Percentiles rank a stretch among this genome's conserved stretches.
These are phyloP conservation scores for Metschnikowia aberdeeniae DNA, from an alignment of 805 yeast species.

Conservation along the genomic window DNA sequence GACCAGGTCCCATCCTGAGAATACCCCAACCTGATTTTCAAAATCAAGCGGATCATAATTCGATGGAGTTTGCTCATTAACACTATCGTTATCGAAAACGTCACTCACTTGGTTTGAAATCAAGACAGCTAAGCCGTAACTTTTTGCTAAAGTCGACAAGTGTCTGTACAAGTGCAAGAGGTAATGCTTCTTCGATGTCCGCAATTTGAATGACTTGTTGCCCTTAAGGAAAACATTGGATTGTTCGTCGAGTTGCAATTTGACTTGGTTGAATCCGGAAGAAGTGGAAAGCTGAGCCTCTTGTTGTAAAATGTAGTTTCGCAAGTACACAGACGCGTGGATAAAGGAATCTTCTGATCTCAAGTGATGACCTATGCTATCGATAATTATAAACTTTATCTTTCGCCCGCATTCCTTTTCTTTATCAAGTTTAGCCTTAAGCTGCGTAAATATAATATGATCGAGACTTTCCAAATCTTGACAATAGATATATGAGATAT, in stretches of 20 bases:
- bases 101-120: slow-evolving; percentile 81
- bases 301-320: slow-evolving; percentile 11
- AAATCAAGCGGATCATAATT: slow-evolving; percentile 36
- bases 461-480: slow-evolving; percentile 70
- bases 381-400: slow-evolving; percentile 61
- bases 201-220: slow-evolving; percentile 16
- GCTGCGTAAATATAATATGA: slow-evolving; percentile 63
- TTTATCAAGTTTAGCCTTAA: slow-evolving; percentile 47
- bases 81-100: slow-evolving; percentile 23
- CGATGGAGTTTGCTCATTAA: slow-evolving; percentile 18
- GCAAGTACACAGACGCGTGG: slow-evolving; percentile 11
- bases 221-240: slow-evolving; percentile 19
- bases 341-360: slow-evolving; percentile 49
- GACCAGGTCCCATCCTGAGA: slow-evolving; percentile 65
- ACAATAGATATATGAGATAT: slow-evolving; percentile 54
- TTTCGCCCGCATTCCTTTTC: slow-evolving; percentile 23
- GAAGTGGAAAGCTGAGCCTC: slow-evolving; percentile 9
- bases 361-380: slow-evolving; percentile 80
- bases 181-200: slow-evolving; percentile 40
- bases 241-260: slow-evolving; percentile 27
- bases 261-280: slow-evolving; percentile 7
- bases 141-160: slow-evolving; percentile 46
- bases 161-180: slow-evolving; percentile 42
- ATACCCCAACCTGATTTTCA: slow-evolving; percentile 68
- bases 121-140: slow-evolving; percentile 55